phyloP scores from a whole-genome alignment of 176 grass and related monocot species.

The Eragrostis curvula region DNA sequence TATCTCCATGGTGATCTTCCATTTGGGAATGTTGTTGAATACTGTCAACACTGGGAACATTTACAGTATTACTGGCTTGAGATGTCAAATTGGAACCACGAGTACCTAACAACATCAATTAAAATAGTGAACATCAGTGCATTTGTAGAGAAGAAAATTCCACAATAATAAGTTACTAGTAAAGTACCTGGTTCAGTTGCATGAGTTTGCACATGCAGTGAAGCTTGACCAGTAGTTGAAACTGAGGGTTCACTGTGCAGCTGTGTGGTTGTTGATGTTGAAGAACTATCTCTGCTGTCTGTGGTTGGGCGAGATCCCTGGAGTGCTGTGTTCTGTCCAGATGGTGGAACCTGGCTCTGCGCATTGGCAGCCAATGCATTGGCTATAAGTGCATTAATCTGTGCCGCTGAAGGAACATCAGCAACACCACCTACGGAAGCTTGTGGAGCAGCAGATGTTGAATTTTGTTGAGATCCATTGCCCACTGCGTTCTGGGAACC shows the following conservation, averaged over 20 bases:
- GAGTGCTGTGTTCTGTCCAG: constrained; percentile 36
- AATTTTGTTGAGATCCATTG: constrained; percentile 45
- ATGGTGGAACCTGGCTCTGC: constrained; percentile 43
- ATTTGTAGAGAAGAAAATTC: constrained; percentile 4
- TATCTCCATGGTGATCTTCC: constrained; percentile 21
- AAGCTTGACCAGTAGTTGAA: constrained; percentile 15
- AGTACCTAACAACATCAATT: constrained; percentile 35
- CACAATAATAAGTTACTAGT: not conserved
- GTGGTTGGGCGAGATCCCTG: constrained; percentile 44
- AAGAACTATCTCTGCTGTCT: constrained; percentile 32
- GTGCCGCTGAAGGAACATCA: constrained; percentile 60
- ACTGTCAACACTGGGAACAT: constrained; percentile 17
- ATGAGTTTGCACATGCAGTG: constrained; percentile 29
- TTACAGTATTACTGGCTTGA: constrained; percentile 29
- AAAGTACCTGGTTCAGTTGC: constrained; percentile 7
- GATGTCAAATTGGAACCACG: constrained; percentile 21
- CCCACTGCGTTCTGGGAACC: constrained; percentile 35
- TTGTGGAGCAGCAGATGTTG: constrained; percentile 46
- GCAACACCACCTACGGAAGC: constrained; percentile 53
- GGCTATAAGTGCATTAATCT: constrained; percentile 52
- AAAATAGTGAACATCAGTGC: constrained; percentile 15
- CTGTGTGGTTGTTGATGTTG: constrained; percentile 24
- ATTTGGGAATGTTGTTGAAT: constrained; percentile 21
- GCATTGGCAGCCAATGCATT: constrained; percentile 49
- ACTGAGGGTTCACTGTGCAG: constrained; percentile 19